phyloP scores from a whole-genome alignment of 2,329 filamentous ascomycete genomes.

The Colletotrichum caudatum region DNA sequence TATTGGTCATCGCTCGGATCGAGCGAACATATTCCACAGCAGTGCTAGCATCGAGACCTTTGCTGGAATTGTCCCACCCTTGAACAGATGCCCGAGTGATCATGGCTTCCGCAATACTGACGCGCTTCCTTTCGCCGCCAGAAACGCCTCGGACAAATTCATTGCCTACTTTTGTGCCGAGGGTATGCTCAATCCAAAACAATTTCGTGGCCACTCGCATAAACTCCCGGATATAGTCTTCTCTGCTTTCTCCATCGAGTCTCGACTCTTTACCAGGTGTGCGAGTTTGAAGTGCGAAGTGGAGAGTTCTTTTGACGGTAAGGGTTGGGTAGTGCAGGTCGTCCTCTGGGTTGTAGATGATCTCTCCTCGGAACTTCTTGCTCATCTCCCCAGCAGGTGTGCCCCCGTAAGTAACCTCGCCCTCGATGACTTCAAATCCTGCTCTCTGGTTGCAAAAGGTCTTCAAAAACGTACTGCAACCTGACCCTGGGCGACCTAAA shows the following conservation, averaged over 20 bases:
- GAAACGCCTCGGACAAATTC: conserved; percentile 72
- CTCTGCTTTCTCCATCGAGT: conserved; percentile 70
- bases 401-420: conserved; percentile 73
- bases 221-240: conserved; percentile 65
- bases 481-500: conserved; percentile 67
- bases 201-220: conserved; percentile 74
- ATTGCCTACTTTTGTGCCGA: conserved; percentile 76
- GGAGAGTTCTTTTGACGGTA: conserved; percentile 74
- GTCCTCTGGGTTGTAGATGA: conserved; percentile 76
- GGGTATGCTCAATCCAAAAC: conserved; percentile 76
- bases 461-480: conserved; percentile 69
- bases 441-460: conserved; percentile 77
- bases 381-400: conserved; percentile 59
- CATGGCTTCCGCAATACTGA: conserved; percentile 80
- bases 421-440: conserved; percentile 72
- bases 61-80: conserved; percentile 79
- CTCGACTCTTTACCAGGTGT: conserved; percentile 62
- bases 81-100: conserved; percentile 70
- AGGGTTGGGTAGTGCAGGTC: conserved; percentile 78
- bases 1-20: conserved; percentile 74
- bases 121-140: conserved; percentile 78
- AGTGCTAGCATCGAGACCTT: conserved; percentile 73
- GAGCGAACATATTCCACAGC: conserved; percentile 75
- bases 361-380: conserved; percentile 68
- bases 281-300: conserved; percentile 74